Evolutionary conservation across 768 basidiomycete species (phyloP).

Genomic region (Piloderma croceum): DNA sequence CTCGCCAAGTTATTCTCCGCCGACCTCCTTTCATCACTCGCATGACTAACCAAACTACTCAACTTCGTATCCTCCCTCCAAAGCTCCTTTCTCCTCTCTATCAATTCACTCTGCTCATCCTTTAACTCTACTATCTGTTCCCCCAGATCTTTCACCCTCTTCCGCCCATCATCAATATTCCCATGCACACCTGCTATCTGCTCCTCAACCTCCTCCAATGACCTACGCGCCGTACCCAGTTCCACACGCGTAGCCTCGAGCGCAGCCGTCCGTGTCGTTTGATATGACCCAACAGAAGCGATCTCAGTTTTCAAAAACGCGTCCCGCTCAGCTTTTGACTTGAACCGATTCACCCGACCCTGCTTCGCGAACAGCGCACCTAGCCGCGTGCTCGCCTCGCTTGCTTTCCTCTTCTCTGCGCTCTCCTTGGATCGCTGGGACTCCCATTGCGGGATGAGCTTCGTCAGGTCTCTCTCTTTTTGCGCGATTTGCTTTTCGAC

Average conservation of each 20-base stretch:
- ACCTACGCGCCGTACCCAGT: conserved; percentile 39
- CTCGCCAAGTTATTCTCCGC: conserved; percentile 75
- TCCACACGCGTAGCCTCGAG: conserved; percentile 50
- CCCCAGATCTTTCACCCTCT: conserved; percentile 47
- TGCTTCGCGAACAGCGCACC: conserved; percentile 83
- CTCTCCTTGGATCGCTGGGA: conserved; percentile 44
- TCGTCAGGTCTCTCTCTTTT: conserved; percentile 58
- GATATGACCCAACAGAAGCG: conserved; percentile 56
- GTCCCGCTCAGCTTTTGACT: conserved; percentile 80
- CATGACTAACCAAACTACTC: conserved; percentile 68
- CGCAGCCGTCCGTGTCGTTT: conserved; percentile 48
- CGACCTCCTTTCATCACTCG: conserved; percentile 71
- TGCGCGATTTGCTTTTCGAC: conserved; percentile 56
- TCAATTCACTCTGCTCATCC: conserved; percentile 61
- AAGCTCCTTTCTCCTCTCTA: conserved; percentile 82
- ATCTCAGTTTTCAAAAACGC: conserved; percentile 78
- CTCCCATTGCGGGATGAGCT: conserved; percentile 68
- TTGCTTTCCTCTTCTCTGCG: conserved; percentile 60
- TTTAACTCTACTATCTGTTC: conserved; percentile 59
- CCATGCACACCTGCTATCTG: conserved; percentile 51
- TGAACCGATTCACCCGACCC: conserved; percentile 81
- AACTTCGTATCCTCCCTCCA: conserved; percentile 95
- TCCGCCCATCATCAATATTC: conserved; percentile 61
- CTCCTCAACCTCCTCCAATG: conserved; percentile 52
- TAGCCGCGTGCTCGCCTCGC: conserved; percentile 67